A percentile compares a stretch with the other conserved stretches of the same genome.
These are phyloP conservation scores for Talaromyces wortmannii DNA, from an alignment of 495 filamentous ascomycete genomes.

Conservation along the genomic window DNA sequence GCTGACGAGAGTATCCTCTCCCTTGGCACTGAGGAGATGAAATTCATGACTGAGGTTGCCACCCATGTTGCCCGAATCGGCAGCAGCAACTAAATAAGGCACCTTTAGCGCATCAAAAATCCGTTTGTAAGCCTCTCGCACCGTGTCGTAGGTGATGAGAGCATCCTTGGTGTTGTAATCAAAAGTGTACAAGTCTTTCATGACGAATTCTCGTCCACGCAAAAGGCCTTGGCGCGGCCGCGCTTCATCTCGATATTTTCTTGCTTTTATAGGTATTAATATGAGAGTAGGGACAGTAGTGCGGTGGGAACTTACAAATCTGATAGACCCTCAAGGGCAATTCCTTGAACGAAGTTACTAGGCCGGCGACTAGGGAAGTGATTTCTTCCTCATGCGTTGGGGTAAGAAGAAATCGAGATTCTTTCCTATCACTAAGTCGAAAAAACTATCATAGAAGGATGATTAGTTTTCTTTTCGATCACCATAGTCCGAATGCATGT, in stretches of 20 bases:
- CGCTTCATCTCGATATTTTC: conserved; percentile 91
- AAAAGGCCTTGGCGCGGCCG: conserved; percentile 84
- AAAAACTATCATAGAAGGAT: conserved; percentile 53
- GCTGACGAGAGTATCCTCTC: conserved; percentile 78
- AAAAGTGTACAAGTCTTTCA: conserved; percentile 99
- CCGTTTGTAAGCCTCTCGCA: conserved; percentile 59
- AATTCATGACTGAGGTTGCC: conserved; percentile 92
- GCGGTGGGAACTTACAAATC: conserved; percentile 50
- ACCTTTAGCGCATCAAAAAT: conserved; percentile 81
- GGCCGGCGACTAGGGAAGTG: conserved; percentile 65
- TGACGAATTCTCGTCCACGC: conserved; percentile 86
- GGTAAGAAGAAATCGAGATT: conserved; percentile 67
- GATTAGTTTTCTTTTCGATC: neutral
- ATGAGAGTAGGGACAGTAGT: neutral
- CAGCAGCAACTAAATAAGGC: conserved; percentile 77
- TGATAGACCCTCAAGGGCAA: conserved; percentile 87
- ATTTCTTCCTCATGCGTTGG: conserved; percentile 98
- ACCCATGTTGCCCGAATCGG: conserved; percentile 93
- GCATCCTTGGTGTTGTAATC: conserved; percentile 62
- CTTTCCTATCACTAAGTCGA: conserved; percentile 71
- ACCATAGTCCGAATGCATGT: neutral
- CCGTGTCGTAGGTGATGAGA: conserved; percentile 66
- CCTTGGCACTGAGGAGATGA: conserved; percentile 71
- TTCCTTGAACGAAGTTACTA: conserved; percentile 78
- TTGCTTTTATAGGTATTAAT: conserved; percentile 39